Base-by-base conservation (phyloP, 768 basidiomycete species). In the Cystobasidium ongulense region DNA sequence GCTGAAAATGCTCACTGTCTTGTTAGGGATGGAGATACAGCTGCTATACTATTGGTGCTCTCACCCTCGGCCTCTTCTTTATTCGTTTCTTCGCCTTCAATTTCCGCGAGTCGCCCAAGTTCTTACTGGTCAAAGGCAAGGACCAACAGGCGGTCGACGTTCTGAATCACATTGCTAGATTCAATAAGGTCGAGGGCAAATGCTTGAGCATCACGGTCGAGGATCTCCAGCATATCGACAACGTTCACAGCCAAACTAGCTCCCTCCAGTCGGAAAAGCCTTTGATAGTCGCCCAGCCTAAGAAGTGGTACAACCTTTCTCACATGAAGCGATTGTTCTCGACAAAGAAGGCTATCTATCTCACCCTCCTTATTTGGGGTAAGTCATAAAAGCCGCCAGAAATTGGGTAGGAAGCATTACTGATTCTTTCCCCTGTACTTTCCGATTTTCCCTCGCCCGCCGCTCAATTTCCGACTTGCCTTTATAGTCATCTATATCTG, bases 61-160 rank as follows among this genome's bases (percentile, higher is more conserved):
- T 82, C 50, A 82, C 82, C 5, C 76, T 82, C 41, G 41, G 76
- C 61, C 76, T 83, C 63, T 83, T 83, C 78, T 71, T 80, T 75
- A 63, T 79, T 29, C 82, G 83, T 29, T 82, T 80, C 77, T 73
- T 82, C 61, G 75, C 81, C 53, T 83, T 83, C 76, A 79, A 71
- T 13, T 83, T 83, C 76, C 76, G 79, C 59, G 82, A 82, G 52
- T 81, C 80, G 21, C 83, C 83, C 41, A 83, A 83, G 76, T 83
- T 80, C 79, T 78, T 83, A 7, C 75, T 83, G 39, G 75, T 78
- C 38, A 79, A 80, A 66, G 83, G 83, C 25, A 77, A 77, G 39
- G 82, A 83, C 72, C 78, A 79, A 3, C 80, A 81, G 41, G 82
- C 82, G 0, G 78, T 83, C 75, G 78, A 79, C 7, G 82, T 83